Evolutionary conservation across 1,284 basidiomycete species (phyloP).

Genomic region (Tremellales sp.): DNA sequence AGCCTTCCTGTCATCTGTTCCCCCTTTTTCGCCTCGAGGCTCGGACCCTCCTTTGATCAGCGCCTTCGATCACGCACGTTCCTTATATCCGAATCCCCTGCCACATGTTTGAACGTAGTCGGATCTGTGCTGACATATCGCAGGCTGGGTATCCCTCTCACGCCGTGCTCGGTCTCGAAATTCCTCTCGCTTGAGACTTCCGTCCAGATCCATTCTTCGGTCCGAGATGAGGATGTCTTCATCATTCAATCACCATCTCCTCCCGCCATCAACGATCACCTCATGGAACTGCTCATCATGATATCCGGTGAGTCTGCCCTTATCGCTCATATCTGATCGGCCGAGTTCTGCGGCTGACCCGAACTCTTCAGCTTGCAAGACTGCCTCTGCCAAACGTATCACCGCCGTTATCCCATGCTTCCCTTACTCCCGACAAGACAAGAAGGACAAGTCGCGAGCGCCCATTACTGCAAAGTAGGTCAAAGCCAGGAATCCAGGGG

Average conservation of each 20-base stretch:
- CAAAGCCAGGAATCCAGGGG: not conserved
- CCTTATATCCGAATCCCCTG: not conserved
- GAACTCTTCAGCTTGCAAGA: constrained; percentile 95
- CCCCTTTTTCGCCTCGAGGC: not conserved
- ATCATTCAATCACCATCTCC: constrained; percentile 69
- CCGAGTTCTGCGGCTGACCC: not conserved
- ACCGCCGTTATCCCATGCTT: constrained; percentile 98
- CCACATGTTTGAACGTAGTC: not conserved
- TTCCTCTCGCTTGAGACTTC: constrained; percentile 95
- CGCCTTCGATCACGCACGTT: constrained; percentile 46
- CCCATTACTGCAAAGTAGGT: constrained; percentile 89
- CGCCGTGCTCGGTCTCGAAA: constrained; percentile 86
- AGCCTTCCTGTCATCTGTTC: not conserved
- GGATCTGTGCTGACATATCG: not conserved
- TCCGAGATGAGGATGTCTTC: constrained; percentile 96
- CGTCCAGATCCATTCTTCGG: constrained; percentile 87
- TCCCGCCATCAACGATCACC: constrained; percentile 50
- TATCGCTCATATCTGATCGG: not conserved
- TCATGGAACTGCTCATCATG: constrained; percentile 55
- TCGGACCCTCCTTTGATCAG: constrained; percentile 17
- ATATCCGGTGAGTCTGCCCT: constrained; percentile 45
- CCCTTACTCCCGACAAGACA: constrained; percentile 95
- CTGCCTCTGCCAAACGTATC: constrained; percentile 90
- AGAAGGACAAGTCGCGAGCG: constrained; percentile 94
- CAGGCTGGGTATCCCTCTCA: constrained; percentile 87